These are phyloP conservation scores for Neurospora sublineolata DNA, from an alignment of 495 filamentous ascomycete genomes.

Conservation along the genomic window DNA sequence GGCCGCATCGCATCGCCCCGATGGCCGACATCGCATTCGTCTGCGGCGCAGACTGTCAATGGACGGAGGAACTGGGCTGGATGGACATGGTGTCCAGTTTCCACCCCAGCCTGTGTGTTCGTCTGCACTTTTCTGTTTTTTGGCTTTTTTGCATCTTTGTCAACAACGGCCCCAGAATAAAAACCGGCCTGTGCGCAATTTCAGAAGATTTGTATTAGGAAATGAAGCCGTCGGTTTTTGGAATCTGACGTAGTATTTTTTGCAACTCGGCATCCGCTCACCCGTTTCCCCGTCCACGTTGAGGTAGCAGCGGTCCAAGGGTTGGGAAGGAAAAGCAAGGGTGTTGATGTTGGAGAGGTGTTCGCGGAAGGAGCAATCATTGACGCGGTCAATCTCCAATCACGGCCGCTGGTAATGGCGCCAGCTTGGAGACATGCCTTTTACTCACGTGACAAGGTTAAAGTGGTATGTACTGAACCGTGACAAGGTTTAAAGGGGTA, in stretches of 20 bases:
- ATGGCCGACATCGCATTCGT: not conserved
- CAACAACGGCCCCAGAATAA: not conserved
- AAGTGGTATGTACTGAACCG: no score
- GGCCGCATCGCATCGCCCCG: not conserved
- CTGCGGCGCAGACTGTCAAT: not conserved
- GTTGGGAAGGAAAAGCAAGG: not conserved
- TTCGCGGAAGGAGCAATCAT: not conserved
- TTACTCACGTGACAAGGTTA: not conserved
- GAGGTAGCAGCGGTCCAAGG: not conserved
- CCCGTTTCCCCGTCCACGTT: not conserved
- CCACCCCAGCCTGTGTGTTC: not conserved
- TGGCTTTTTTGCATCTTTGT: not conserved
- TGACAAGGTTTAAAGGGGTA: no score
- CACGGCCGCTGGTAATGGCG: not conserved
- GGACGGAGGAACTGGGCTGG: not conserved
- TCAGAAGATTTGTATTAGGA: not conserved
- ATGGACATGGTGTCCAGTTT: not conserved
- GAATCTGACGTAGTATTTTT: not conserved
- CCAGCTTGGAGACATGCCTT: not conserved
- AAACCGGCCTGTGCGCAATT: not conserved
- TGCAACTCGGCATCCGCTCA: not conserved
- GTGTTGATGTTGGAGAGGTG: not conserved
- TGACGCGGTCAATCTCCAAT: not conserved
- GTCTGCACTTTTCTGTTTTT: not conserved
- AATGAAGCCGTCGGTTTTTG: not conserved